Evolutionary conservation across 139 green algal species (phyloP), one percentile per base, ranked within the genome.

Genomic region (Parachlorella kessleri): DNA sequence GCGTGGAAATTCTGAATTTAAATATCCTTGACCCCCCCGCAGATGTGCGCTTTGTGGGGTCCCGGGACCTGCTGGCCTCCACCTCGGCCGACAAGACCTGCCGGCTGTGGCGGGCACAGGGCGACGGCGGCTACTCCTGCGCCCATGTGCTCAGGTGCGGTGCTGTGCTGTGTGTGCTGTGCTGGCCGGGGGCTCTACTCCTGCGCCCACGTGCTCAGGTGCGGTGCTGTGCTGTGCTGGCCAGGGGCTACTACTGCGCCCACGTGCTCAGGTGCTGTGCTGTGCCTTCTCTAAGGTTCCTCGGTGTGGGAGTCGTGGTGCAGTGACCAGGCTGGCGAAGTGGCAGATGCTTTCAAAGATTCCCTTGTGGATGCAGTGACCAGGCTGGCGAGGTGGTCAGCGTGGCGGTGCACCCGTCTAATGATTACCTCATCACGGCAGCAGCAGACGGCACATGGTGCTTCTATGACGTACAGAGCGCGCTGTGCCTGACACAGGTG

Each of bases 341-440:
- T 91, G 33, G 84, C n/a, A n/a, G n/a, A n/a, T n/a, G n/a, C n/a
- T n/a, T n/a, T n/a, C n/a, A n/a, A n/a, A n/a, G n/a, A n/a, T n/a
- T n/a, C n/a, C n/a, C n/a, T n/a, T n/a, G n/a, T n/a, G 24, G 24
- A 24, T 42, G 69, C 53, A 72, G 69, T 33, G 81, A 84, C 39
- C 67, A 72, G 41, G 55, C 48, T 1, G 78, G 68, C 7, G 84
- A 88, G 59, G 82, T 91, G 33, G 84, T 91, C 18, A 84, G 84
- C 33, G 82, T 97, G 38, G 83, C 84, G 8, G 68, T 91, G 85
- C 94, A 98, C 81, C 88, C 95, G 23, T 91, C 85, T 53, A 76
- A 81, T n/a, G 86, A 93, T 28, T 98, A 96, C 85, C 92, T 97
- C 35, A 86, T 98, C 10, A 94, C 93, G 0, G 93, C 86, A 4